Evolutionary conservation across 2,329 filamentous ascomycete species (phyloP), one percentile per base, ranked within the genome.

Genomic region (Penicillium verrucosum): DNA sequence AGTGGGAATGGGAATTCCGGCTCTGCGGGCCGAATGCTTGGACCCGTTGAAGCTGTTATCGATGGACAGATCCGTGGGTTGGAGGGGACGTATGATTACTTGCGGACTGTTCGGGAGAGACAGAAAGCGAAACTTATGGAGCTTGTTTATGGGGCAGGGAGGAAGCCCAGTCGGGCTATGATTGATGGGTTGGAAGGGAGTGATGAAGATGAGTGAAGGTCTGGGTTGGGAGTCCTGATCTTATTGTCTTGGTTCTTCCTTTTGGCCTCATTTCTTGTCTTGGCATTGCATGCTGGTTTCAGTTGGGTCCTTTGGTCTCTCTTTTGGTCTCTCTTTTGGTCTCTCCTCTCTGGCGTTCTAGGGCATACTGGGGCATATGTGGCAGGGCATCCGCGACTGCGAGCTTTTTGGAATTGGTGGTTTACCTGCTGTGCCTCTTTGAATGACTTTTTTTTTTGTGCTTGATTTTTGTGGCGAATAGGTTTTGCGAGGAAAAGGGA

Each of bases 41-140:
- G 86, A 1, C 66, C 70, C 14, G 72, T 75, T 8, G 74, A 74
- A 44, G 69, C 71, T 1, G 81, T 97, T 18, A 74, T 79, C 29
- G 89, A 93, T 59, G 89, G 92, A 67, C 93, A 97, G 78, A 90
- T 97, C 64, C 80, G 81, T 43, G 92, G 93, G 5, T 75, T 97
- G 21, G 88, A 90, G 65, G 87, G 89, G 25, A 92, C 91, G 4
- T 89, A 92, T 65, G 82, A 82, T 12, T 89, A 95, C 70, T 80
- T 97, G 10, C 87, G 88, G 60, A 84, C 81, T 9, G 85, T 95
- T 37, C 80, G 93, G 40, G 84, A 90, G 61, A 82, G 83, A 63
- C 93, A 97, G 77, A 94, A 93, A 79, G 84, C 85, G 56, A 91
- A 90, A 74, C 79, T 94, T 65, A 85, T 94, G 82, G 87, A 93